Base-by-base conservation (phyloP, 2,329 filamentous ascomycete species). In the Thielaviopsis ethacetica region DNA sequence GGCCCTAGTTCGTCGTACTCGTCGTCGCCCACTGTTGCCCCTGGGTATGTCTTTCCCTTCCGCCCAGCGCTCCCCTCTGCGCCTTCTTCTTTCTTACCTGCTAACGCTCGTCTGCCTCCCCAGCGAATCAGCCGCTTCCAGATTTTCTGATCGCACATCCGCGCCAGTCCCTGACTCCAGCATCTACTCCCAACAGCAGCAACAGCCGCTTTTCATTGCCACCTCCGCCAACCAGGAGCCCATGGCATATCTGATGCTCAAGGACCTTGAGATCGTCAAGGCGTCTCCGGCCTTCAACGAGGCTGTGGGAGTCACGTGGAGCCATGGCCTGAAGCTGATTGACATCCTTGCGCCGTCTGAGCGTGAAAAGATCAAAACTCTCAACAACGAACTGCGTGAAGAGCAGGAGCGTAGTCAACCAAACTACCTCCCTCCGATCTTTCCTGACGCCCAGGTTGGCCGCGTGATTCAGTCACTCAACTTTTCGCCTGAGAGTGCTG, bases 391-490 rank as follows among this genome's bases (percentile, higher is more conserved):
- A 56, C 71, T 85, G 53, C 74, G 80, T 57, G 76, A 78, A 17
- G 81, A 85, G 63, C 80, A 81, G 61, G 70, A 73, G 34, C 72
- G 75, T 63, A 79, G 75, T 59, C 79, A 82, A 30, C 81, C 81
- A 19, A 81, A 80, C 53, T 84, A 84, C 65, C 71, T 84, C 21
- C 81, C 82, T 3, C 82, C 82, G 1, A 84, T 84, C n/a, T 75
- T 80, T 61, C 75, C 73, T 44, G 76, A 75, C 62, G 70, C 74
- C 54, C 75, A 79, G 60, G 76, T 80, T 56, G 76, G 80, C 24
- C 72, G 76, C 26, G 74, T 81, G 17, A 76, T 83, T 34, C 75
- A 79, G 59, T 70, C 72, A 1, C 71, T 83, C 15, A 75, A 77
- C 0, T 81, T 84, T 63, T 71, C 70, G 12, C 63, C 71, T 0